A percentile compares a stretch with the other conserved stretches of the same genome.
Evolutionary conservation across 345 rosid genomes (phyloP).

Genomic region (Brassica rapa): DNA sequence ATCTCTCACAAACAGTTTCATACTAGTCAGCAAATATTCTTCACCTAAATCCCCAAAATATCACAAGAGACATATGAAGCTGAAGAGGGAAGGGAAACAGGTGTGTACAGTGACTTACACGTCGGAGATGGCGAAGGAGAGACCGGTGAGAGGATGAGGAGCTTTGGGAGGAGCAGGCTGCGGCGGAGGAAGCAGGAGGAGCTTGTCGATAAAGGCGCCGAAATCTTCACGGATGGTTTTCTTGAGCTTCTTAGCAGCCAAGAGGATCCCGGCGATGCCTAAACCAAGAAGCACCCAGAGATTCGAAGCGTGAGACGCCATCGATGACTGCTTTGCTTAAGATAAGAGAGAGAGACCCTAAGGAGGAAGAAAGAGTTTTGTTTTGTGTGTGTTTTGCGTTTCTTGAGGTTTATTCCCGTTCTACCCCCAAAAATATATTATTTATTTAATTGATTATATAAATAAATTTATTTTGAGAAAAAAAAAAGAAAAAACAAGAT

Average conservation of each 20-base stretch:
- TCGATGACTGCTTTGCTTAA: conserved; percentile 33
- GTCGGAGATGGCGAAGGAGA: conserved; percentile 86
- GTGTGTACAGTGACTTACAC: conserved; percentile 44
- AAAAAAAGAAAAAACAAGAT: not conserved
- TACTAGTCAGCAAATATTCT: too few species aligned
- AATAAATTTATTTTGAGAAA: not conserved
- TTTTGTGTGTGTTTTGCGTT: conserved; percentile 26
- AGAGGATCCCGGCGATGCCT: conserved; percentile 78
- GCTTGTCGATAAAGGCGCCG: conserved; percentile 83
- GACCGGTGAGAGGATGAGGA: conserved; percentile 88
- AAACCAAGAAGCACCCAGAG: conserved; percentile 85
- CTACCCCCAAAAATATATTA: not conserved
- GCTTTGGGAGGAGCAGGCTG: conserved; percentile 98
- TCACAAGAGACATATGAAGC: too few species aligned
- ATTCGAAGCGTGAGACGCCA: conserved; percentile 73
- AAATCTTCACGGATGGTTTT: conserved; percentile 70
- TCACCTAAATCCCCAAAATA: too few species aligned
- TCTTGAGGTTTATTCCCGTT: not conserved
- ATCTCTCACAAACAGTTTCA: too few species aligned
- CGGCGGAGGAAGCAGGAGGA: conserved; percentile 89
- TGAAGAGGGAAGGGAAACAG: not conserved
- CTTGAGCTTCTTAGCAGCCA: conserved; percentile 65
- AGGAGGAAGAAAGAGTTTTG: conserved; percentile 3
- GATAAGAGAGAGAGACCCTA: conserved; percentile 40
- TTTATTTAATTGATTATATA: not conserved